phyloP scores from a whole-genome alignment of 305 asterid genomes.

The Fraxinus sp. region DNA sequence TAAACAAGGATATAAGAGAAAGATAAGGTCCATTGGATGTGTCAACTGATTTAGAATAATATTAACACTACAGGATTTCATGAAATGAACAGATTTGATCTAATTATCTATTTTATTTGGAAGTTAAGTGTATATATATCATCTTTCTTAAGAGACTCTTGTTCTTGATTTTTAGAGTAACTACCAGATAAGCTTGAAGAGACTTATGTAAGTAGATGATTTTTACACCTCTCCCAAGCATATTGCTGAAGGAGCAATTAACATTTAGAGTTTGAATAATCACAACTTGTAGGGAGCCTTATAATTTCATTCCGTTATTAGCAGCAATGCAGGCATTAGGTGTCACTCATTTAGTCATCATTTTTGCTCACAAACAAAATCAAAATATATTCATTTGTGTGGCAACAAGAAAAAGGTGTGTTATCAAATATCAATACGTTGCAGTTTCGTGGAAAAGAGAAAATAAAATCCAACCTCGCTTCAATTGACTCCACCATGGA shows the following conservation, averaged over 20 bases:
- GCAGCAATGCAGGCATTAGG: background rate
- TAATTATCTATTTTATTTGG: background rate
- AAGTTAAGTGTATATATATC: background rate
- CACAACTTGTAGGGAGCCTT: background rate
- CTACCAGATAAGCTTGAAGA: background rate
- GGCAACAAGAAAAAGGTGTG: background rate
- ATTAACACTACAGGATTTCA: background rate
- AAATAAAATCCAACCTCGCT: slow-evolving; percentile 45
- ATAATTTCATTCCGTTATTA: background rate
- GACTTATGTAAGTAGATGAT: background rate
- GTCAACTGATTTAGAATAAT: background rate
- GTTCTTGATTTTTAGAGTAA: background rate
- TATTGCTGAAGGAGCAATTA: background rate
- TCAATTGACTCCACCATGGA: slow-evolving; percentile 32
- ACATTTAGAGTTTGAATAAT: background rate
- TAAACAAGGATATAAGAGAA: background rate
- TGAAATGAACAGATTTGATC: background rate
- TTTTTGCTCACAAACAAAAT: background rate
- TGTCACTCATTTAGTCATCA: background rate
- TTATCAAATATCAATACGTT: background rate
- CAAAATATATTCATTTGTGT: background rate
- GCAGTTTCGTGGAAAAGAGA: slow-evolving; percentile 9
- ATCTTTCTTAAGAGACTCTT: background rate
- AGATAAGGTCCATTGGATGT: background rate
- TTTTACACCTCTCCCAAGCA: background rate